phyloP scores from a whole-genome alignment of 139 green algal species.

The Chlamydomonas urium region DNA sequence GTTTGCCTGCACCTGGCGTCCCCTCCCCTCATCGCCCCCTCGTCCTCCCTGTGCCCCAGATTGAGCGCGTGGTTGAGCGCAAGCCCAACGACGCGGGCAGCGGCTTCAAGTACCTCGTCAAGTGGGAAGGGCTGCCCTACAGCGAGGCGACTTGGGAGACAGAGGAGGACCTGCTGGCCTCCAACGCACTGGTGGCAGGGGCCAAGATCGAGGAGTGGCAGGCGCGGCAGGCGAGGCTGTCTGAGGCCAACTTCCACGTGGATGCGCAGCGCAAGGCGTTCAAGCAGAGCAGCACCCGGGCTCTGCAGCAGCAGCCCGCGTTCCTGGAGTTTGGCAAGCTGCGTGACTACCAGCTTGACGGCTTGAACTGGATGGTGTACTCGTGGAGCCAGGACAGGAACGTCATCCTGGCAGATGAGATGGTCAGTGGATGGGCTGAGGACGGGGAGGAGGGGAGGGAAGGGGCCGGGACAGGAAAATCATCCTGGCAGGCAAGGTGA shows the following conservation, averaged over 20 bases:
- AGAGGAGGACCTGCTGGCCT: constrained; percentile 22
- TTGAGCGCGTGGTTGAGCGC: background rate
- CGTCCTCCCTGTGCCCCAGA: too few species aligned
- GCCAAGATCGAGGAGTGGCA: constrained; percentile 39
- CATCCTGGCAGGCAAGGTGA: too few species aligned
- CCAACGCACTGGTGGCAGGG: constrained; percentile 8
- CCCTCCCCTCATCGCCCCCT: too few species aligned
- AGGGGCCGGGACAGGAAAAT: too few species aligned
- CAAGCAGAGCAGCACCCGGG: constrained; percentile 35
- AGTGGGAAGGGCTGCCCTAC: constrained; percentile 93
- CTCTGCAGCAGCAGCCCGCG: constrained; percentile 61
- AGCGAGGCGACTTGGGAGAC: constrained; percentile 86
- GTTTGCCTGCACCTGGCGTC: too few species aligned
- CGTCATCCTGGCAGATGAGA: constrained; percentile 92
- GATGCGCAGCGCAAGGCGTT: constrained; percentile 63
- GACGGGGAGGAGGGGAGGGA: background rate
- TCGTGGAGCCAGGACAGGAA: constrained; percentile 60
- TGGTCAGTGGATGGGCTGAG: constrained; percentile 53
- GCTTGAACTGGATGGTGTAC: constrained; percentile 83
- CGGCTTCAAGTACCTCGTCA: constrained; percentile 65
- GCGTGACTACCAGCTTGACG: constrained; percentile 89
- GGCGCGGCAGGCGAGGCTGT: constrained; percentile 34
- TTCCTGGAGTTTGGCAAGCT: constrained; percentile 66
- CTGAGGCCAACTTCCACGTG: constrained; percentile 11
- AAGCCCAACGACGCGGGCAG: background rate